A percentile compares a stretch with the other conserved stretches of the same genome.
Conservation (phyloP, 83 land plant species). For the Picea abies region DNA sequence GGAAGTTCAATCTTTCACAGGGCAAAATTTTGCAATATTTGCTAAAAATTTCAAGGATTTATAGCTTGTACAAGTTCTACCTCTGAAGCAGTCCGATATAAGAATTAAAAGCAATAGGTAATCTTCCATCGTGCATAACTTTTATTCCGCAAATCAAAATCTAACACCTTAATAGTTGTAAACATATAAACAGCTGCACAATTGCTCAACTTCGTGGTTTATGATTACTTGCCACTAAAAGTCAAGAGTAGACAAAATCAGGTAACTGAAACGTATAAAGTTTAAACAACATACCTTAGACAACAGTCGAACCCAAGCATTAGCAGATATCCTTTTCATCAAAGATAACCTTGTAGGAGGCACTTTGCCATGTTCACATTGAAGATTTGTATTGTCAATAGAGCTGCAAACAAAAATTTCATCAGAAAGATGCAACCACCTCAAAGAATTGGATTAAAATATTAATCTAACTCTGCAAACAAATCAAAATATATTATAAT, state of each 20-base stretch:
- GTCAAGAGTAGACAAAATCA: not conserved
- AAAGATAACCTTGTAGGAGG: slow-evolving; percentile 58
- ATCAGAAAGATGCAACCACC: not conserved
- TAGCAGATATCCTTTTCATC: slow-evolving; percentile 79
- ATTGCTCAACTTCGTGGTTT: not conserved
- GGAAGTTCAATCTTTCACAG: too few species aligned
- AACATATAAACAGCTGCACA: slow-evolving; percentile 1
- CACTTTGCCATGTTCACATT: slow-evolving; percentile 80
- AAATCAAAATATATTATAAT: not conserved
- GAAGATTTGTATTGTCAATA: slow-evolving; percentile 71
- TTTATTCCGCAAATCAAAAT: not conserved
- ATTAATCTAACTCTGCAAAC: not conserved
- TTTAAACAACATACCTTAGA: slow-evolving; percentile 56
- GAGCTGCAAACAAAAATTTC: slow-evolving; percentile 34
- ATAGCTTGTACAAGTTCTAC: not conserved
- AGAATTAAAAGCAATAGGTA: too few species aligned
- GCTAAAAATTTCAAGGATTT: not conserved
- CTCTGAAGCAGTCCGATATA: not conserved
- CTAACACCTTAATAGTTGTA: not conserved
- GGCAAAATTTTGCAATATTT: too few species aligned
- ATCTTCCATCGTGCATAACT: not conserved
- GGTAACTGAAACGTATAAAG: not conserved
- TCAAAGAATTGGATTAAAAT: not conserved
- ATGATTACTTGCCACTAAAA: not conserved
- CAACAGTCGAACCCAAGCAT: slow-evolving; percentile 71